Evolutionary conservation across 208 protist genomes (phyloP).

Genomic region (Crithidia bombi): DNA sequence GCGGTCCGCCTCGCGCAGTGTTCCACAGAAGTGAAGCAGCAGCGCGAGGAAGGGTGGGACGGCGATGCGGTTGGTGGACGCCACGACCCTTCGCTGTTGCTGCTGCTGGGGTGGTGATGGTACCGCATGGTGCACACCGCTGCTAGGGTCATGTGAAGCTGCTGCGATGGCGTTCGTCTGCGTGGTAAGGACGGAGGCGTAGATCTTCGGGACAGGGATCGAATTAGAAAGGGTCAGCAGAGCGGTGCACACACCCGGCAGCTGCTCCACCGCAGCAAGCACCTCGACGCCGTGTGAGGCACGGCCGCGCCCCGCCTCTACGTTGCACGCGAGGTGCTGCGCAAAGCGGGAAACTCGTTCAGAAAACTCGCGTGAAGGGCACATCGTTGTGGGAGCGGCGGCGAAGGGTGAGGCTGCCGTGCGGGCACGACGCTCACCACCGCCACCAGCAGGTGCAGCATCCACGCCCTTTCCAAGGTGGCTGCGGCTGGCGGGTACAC

Average conservation of each 20-base stretch:
- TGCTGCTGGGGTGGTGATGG: background rate
- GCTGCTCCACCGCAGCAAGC: conserved; percentile 32
- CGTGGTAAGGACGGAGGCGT: conserved; percentile 21
- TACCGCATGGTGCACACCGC: background rate
- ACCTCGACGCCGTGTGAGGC: conserved; percentile 23
- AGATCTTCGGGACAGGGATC: conserved; percentile 19
- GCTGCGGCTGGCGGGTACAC: background rate
- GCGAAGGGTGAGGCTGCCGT: background rate
- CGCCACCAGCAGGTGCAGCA: background rate
- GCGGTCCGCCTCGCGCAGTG: conserved; percentile 27
- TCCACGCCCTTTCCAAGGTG: background rate
- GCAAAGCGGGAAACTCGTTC: conserved; percentile 27
- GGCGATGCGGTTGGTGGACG: conserved; percentile 11
- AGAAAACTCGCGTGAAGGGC: conserved; percentile 15
- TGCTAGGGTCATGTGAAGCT: no score
- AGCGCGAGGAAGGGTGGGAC: conserved; percentile 51
- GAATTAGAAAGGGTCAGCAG: conserved; percentile 16
- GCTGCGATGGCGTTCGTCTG: background rate
- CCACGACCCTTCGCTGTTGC: background rate
- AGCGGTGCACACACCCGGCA: conserved; percentile 31
- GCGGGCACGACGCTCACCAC: conserved; percentile 1
- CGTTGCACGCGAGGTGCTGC: conserved; percentile 25
- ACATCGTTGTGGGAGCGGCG: background rate
- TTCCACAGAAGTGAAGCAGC: conserved; percentile 42
- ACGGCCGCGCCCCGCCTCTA: conserved; percentile 10